These are phyloP conservation scores for Fusarium proliferatum DNA, from an alignment of 2,329 filamentous ascomycete species.

Conservation along the genomic window DNA sequence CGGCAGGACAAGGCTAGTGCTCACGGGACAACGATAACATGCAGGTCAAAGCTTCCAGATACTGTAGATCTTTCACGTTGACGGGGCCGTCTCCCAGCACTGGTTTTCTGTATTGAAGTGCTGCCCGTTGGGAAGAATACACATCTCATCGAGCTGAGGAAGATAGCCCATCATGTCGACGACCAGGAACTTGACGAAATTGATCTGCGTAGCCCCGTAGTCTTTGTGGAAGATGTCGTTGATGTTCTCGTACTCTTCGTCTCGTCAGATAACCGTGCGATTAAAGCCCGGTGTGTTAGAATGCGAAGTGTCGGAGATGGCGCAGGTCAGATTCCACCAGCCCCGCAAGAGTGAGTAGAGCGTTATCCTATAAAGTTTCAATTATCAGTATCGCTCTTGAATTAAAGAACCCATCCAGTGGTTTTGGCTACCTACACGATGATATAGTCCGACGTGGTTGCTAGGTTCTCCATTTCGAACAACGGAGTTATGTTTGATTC, in stretches of 20 bases:
- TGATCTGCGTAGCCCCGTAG: too few relatives aligned
- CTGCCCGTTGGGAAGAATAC: too few relatives aligned
- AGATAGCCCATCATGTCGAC: not conserved
- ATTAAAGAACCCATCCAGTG: not conserved
- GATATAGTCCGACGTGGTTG: not conserved
- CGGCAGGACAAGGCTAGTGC: not conserved
- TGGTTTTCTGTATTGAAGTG: not conserved
- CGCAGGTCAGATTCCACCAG: not conserved
- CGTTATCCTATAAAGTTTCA: not conserved
- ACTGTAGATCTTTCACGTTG: accelerated
- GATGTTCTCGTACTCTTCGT: not conserved
- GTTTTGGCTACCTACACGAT: not conserved
- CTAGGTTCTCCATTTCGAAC: not conserved
- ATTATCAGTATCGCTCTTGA: not conserved
- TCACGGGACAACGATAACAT: not conserved
- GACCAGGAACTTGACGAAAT: not conserved
- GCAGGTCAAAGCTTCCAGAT: not conserved
- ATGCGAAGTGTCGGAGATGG: not conserved
- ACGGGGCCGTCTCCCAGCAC: not conserved
- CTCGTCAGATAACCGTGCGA: not conserved
- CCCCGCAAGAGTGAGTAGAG: not conserved
- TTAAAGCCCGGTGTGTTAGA: accelerated
- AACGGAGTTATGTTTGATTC: too few relatives aligned
- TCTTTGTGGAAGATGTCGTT: not conserved
- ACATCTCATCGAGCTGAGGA: not conserved